Base-by-base conservation (phyloP, 768 basidiomycete species). In the Suillus subaureus region DNA sequence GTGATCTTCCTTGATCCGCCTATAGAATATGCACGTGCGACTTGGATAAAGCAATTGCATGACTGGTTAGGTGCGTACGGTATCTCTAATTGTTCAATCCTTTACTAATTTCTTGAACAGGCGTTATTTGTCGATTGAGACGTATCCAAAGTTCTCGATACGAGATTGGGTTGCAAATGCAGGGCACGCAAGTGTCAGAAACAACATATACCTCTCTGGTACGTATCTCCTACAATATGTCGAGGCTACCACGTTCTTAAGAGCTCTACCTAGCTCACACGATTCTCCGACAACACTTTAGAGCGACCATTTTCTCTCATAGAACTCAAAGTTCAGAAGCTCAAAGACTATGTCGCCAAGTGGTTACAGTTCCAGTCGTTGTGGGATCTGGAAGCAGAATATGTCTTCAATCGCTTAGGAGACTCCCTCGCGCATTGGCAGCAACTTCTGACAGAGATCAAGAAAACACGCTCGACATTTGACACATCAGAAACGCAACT, bases 281-380 rank as follows among this genome's bases (percentile, higher is more conserved):
- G 81, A 51, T 88, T 97, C 78, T 76, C 85, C 8, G 91, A 93
- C 64, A 82, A 85, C 61, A 89, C 89, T 0, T 85, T 98, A 2
- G 86, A 90, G 70, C 86, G 87, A 37, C 94, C 97, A 0, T 95
- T 99, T 76, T 77, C 85, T 0, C 82, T 97, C 31, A 90, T 99
- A 71, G 96, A 98, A 78, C 81, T 78, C 70, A 97, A 97, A 78
- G 89, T 96, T 18, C 90, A 91, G 64, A 88, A 93, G 67, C 84
- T 99, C 62, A 89, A 85, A 70, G 90, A 91, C 55, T 99, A 99
- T 77, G 95, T 98, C 60, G 93, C 85, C 66, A 97, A 97, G 80
- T 99, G 97, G 97, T 86, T 99, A 0, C 96, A 97, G 73, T 99
- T 99, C 86, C 97, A 99, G 78, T 97, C 97, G 0, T 83, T 99